Base-by-base conservation (phyloP, 225 moss, liverwort and hornwort genomes). In the Takakia lepidozioides region DNA sequence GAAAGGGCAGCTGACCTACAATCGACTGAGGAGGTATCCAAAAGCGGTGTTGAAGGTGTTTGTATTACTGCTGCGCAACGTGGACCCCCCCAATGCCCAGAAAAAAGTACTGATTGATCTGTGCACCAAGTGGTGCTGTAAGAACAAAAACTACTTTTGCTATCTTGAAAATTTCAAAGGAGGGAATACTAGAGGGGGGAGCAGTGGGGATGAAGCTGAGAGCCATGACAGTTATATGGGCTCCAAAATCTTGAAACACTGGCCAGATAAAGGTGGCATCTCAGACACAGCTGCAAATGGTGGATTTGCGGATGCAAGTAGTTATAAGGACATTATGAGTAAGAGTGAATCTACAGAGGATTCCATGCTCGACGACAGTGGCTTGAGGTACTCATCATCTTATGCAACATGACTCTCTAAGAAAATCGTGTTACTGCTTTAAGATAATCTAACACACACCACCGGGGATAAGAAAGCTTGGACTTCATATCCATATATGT, bases 11-110 rank as follows among this genome's bases (percentile, higher is more conserved):
- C 29, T 82, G 11, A 76, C 75, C 1, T 3, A 57, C 36, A 69
- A 77, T 18, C 53, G 81, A 45, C 45, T 76, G 20, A 69, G 76
- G 51, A 30, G 66, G 17, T 77, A 82, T 1, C 76, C 76, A 0
- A 82, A 82, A 50, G 52, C 72, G 39, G 73, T 77, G 10, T 49
- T 82, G 16, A 69, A 52, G 43, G 69, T 73, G 4, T 82, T 82
- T 55, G 81, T 77, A 0, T 82, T 69, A 7, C 32, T 82, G 11
- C 81, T 77, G 25, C 69, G 76, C 11, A 70, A 82, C 27, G 36
- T 69, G 8, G 69, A 82, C 41, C 69, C 73, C 41, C 63, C 81
- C 9, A 38, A 4, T 0, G 30, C 59, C 13, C 28, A 42, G 0
- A 82, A 49, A 24, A 67, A 48, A 0, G 0, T 55, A 1, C 41